These are phyloP conservation scores for Euphorbia tirucalli DNA, from an alignment of 345 rosid species.

Conservation along the genomic window DNA sequence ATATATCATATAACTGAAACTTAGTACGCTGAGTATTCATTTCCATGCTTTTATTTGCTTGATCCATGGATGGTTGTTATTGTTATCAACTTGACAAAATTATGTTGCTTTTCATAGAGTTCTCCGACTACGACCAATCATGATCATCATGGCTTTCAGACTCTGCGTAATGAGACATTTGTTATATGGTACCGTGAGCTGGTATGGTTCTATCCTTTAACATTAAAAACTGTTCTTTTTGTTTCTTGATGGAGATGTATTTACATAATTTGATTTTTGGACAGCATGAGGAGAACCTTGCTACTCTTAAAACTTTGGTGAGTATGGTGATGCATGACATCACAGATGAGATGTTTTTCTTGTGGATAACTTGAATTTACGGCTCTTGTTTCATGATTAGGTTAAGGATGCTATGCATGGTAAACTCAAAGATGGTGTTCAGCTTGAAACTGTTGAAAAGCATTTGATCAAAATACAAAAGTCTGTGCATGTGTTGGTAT, in stretches of 20 bases:
- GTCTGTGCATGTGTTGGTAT: conserved; percentile 66
- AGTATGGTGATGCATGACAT: conserved; percentile 23
- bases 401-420: conserved; percentile 48
- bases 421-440: conserved; percentile 39
- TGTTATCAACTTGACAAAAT: not conserved
- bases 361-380: not conserved
- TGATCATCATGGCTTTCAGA: conserved; percentile 49
- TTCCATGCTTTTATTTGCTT: conserved; percentile 1
- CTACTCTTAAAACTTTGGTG: conserved; percentile 55
- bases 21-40: not conserved
- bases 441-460: conserved; percentile 41
- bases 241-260: conserved; percentile 16
- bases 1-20: not conserved
- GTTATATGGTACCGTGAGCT: conserved; percentile 68
- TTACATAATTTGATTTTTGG: conserved; percentile 20
- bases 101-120: conserved; percentile 38
- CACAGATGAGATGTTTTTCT: conserved; percentile 1
- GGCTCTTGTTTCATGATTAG: conserved; percentile 32
- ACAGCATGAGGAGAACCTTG: conserved; percentile 83
- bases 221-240: not conserved
- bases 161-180: conserved; percentile 64
- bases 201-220: conserved; percentile 39
- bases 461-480: conserved; percentile 45
- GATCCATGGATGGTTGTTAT: not conserved
- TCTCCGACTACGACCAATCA: conserved; percentile 38